A percentile compares a stretch with the other conserved stretches of the same genome.
phyloP scores from a whole-genome alignment of 202 grass and related monocot species.

The Digitaria exilis region DNA sequence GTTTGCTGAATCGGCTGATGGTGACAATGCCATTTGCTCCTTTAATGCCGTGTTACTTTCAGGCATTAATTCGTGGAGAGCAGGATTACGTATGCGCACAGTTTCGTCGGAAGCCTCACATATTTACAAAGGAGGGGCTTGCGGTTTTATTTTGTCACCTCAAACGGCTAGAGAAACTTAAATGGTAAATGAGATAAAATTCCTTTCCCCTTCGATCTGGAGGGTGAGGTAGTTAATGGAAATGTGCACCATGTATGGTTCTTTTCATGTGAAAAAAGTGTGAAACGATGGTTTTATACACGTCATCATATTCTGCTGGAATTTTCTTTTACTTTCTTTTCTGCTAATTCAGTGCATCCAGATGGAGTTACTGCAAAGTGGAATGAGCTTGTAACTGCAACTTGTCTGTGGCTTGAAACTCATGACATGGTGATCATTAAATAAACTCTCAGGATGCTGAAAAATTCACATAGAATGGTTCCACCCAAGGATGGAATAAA shows the following conservation, averaged over 20 bases:
- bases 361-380: constrained; percentile 28
- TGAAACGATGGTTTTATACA: background rate
- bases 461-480: constrained; percentile 30
- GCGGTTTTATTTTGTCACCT: constrained; percentile 2
- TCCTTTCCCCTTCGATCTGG: background rate
- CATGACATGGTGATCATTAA: constrained; percentile 3
- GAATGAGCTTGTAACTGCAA: constrained; percentile 2
- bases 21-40: constrained; percentile 20
- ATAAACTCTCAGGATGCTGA: background rate
- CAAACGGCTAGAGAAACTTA: constrained; percentile 12
- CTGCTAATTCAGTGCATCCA: constrained; percentile 26
- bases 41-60: background rate
- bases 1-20: constrained; percentile 38
- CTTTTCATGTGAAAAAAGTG: constrained; percentile 33
- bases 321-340: background rate
- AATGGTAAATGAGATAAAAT: constrained; percentile 43
- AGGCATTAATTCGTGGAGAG: constrained; percentile 1
- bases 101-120: background rate
- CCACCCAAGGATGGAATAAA: constrained; percentile 36
- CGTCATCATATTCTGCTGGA: constrained; percentile 31
- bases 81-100: constrained; percentile 20
- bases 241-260: constrained; percentile 13
- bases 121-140: constrained; percentile 1
- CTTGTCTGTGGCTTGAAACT: background rate
- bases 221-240: constrained; percentile 39